Evolutionary conservation across 2,329 filamentous ascomycete species (phyloP), one percentile per base, ranked within the genome.

Genomic region (Zarea fungicola): DNA sequence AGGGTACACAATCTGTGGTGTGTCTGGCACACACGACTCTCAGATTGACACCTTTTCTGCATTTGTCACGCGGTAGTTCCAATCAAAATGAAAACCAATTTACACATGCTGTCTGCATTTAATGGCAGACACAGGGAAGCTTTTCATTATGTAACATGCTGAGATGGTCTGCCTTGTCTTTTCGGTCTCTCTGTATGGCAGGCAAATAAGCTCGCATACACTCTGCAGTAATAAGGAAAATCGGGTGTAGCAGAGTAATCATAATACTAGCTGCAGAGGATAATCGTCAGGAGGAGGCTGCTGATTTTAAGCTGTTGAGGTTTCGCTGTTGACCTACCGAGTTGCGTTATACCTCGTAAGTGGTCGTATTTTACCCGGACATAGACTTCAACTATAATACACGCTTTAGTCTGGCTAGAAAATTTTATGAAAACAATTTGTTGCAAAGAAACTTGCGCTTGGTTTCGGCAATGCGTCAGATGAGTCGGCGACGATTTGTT

Each of bases 21-120:
- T 97, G 54, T 86, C 88, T 10, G 93, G 93, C 49, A 88, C 87
- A 44, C 88, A 83, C 60, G 89, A 77, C 31, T 65, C 78, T 42
- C 95, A 89, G 89, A 71, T 96, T 19, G 89, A 96, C 64, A 87
- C 87, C 4, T 89, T 96, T 64, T 85, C 87, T 8, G 74, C 96
- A 49, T 83, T 97, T 59, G 87, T 72, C 48, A 68, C 64, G 45
- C 60, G 62, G 58, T 68, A 51, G 62, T 34, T 36, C 11, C 22
- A 48, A 34, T 11, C 34, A 9, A 18, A 5, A 18, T 11, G 21
- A 11, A 41, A 19, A 40, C 21, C n/a, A n/a, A n/a, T 21, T n/a
- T 10, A 29, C 14, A 36, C 25, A 13, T n/a, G 18, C 25, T 21
- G 14, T 9, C n/a, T 39, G 43, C 13, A 18, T 40, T 40, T 31